Evolutionary conservation across 805 yeast genomes (phyloP).

Genomic region (Scheffersomyces lignosus): DNA sequence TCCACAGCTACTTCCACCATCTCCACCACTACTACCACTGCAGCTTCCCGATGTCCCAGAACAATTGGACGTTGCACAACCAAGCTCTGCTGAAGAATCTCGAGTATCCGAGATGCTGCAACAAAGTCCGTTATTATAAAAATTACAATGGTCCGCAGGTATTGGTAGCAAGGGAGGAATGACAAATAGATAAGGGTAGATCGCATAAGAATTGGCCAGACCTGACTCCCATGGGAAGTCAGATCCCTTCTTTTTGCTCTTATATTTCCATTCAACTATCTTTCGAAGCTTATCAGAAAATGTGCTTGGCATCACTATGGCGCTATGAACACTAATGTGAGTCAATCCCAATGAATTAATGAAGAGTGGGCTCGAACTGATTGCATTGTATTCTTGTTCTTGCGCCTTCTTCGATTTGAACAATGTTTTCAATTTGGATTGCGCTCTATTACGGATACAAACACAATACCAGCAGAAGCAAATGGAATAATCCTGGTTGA

Average conservation of each 20-base stretch:
- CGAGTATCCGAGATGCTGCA: slow-evolving; percentile 7
- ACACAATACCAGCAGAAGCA: slow-evolving; percentile 20
- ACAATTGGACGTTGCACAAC: slow-evolving; percentile 1
- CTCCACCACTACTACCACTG: not conserved
- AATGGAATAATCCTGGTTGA: slow-evolving; percentile 15
- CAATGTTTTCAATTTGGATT: not conserved
- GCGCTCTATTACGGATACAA: not conserved
- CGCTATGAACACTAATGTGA: not conserved
- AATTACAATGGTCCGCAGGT: slow-evolving; percentile 1
- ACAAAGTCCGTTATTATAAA: slow-evolving; percentile 8
- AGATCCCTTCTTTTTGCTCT: not conserved
- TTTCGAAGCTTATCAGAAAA: slow-evolving; percentile 2
- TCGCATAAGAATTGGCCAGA: not conserved
- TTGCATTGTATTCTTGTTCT: not conserved
- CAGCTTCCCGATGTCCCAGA: not conserved
- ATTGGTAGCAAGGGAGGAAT: slow-evolving; percentile 9
- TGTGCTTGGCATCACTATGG: not conserved
- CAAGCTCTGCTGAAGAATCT: not conserved
- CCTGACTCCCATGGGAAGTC: slow-evolving; percentile 1
- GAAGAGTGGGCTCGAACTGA: not conserved
- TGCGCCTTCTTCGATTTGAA: not conserved
- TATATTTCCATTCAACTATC: slow-evolving; percentile 3
- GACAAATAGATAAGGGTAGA: slow-evolving; percentile 8
- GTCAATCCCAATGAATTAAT: not conserved
- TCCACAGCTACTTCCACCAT: not conserved